Conservation (phyloP, 495 filamentous ascomycete species). For the Neurospora hispaniola region DNA sequence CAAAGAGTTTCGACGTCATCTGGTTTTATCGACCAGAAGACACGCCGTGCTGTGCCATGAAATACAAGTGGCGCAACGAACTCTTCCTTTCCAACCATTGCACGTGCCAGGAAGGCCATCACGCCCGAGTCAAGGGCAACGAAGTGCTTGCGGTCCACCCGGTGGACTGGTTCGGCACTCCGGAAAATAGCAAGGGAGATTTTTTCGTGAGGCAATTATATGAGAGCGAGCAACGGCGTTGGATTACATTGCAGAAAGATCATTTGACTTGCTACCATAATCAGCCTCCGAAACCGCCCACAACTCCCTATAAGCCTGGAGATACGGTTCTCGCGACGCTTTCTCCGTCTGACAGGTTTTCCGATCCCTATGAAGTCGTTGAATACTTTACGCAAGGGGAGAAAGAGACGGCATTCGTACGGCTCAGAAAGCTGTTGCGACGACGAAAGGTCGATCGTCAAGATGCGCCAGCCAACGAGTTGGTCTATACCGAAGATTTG, state of each 20-base stretch:
- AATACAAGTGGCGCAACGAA: conserved; percentile 59
- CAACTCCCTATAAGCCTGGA: conserved; percentile 29
- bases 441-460: conserved; percentile 28
- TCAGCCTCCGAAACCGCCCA: neutral
- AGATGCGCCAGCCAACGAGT: conserved; percentile 48
- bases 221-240: conserved; percentile 35
- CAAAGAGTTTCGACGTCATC: conserved; percentile 44
- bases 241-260: conserved; percentile 40
- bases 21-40: conserved; percentile 65
- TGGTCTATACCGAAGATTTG: conserved; percentile 46
- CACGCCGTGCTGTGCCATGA: conserved; percentile 50
- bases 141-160: conserved; percentile 43
- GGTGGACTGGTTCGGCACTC: conserved; percentile 44
- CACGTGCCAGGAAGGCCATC: conserved; percentile 41
- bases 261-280: conserved; percentile 31
- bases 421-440: conserved; percentile 37
- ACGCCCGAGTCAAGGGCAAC: conserved; percentile 31
- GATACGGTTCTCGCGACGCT: conserved; percentile 44
- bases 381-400: conserved; percentile 25
- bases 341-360: conserved; percentile 1
- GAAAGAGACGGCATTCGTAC: conserved; percentile 17
- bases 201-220: conserved; percentile 62
- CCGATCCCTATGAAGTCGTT: conserved; percentile 46
- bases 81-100: conserved; percentile 71
- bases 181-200: conserved; percentile 30